Evolutionary conservation across 495 filamentous ascomycete genomes (phyloP).

Genomic region (Aspergillus taichungensis): DNA sequence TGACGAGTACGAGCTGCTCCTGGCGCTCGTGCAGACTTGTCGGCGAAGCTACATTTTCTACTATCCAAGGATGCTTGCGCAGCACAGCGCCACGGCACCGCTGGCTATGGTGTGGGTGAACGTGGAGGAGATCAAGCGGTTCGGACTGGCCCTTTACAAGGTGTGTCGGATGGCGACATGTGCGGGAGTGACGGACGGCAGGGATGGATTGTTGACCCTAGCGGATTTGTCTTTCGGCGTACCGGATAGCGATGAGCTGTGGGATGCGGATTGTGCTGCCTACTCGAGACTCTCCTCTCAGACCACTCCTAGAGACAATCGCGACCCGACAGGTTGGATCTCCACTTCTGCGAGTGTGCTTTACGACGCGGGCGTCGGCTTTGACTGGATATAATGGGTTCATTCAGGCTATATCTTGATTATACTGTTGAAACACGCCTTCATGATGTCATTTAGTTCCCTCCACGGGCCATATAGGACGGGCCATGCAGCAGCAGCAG

Average conservation of each 20-base stretch:
- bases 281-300: too few species aligned
- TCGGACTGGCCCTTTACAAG: slow-evolving; percentile 16
- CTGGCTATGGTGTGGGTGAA: slow-evolving; percentile 11
- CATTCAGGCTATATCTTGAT: too few species aligned
- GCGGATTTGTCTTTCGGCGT: slow-evolving; percentile 11
- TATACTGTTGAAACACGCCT: too few species aligned
- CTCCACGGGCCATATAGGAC: too few species aligned
- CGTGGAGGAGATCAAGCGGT: slow-evolving; percentile 17
- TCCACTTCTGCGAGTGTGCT: too few species aligned
- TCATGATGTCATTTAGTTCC: too few species aligned
- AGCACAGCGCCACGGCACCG: slow-evolving; percentile 5
- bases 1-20: slow-evolving; percentile 5
- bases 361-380: too few species aligned
- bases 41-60: slow-evolving; percentile 9
- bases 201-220: slow-evolving; percentile 5
- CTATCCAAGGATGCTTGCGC: slow-evolving; percentile 15
- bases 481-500: too few species aligned
- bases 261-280: slow-evolving; percentile 4
- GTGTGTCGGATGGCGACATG: slow-evolving; percentile 4
- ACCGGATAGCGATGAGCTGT: slow-evolving; percentile 13
- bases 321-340: too few species aligned
- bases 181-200: not conserved
- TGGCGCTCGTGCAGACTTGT: slow-evolving; percentile 10
- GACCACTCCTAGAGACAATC: too few species aligned
- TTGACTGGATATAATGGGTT: too few species aligned